Evolutionary conservation across 2,329 filamentous ascomycete species (phyloP), one percentile per base, ranked within the genome.

Genomic region (Fusarium devonianum): DNA sequence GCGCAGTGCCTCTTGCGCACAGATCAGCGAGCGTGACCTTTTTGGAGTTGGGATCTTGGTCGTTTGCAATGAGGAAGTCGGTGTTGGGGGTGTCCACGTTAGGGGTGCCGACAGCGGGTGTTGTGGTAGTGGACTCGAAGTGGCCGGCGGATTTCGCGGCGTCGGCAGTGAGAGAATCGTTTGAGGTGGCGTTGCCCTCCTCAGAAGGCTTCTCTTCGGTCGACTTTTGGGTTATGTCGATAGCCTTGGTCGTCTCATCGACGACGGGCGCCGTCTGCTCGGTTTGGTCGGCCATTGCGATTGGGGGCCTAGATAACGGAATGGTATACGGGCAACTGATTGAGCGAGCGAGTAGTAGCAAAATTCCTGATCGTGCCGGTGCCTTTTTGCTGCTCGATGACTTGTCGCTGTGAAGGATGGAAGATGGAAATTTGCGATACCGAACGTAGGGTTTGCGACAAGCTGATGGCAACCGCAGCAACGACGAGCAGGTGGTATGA

Each of bases 11-110:
- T 69, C 88, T 88, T 53, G 89, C 88, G 66, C 84, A 87, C 58
- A 97, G 81, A 68, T 95, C 88, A 54, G 87, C 84, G 34, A 96
- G 81, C 28, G 85, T 86, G 50, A 88, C 84, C 69, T 80, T 84
- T 66, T 74, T 74, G 17, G 78, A 80, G 49, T 78, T 77, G 62
- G 69, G 60, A 55, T 78, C 77, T 46, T 78, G 73, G 43, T 78
- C 76, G 34, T 57, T 60, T 35, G 64, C 69, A 30, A 64, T 61
- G 22, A 50, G 55, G 40, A 62, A 60, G 40, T 67, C 62, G 38
- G 48, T 54, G 29, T 62, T 60, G 33, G 56, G 56, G 12, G 58
- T 62, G n/a, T 45, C 57, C 14, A 60, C 47, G 18, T 37, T 49
- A 4, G 50, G 48, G 26, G 53, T 56, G 35, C 41, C 43, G 7